Evolutionary conservation across 164 flowering plant species (phyloP), one percentile per base, ranked within the genome.

Genomic region (Vitis rupestris): DNA sequence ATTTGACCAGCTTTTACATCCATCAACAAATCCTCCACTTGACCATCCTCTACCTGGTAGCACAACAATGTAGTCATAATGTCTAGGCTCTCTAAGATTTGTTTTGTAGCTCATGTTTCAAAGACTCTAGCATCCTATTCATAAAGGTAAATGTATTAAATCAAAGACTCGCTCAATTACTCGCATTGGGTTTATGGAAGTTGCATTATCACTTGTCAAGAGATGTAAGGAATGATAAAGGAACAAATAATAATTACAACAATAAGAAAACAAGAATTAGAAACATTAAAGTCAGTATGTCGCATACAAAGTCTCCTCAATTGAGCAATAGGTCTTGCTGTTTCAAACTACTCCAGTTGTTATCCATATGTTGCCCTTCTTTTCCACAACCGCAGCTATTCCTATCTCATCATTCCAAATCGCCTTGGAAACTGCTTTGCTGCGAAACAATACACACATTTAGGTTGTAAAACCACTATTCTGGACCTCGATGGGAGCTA

Each of bases 291-390:
- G 4, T 1, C 10, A n/a, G 9, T 3, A 50, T 15, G 15, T 19
- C 52, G 88, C 94, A 4, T 83, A 90, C 97, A 92, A 51, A 69
- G 82, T 77, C 76, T 92, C 97, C 78, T 90, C 99, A 67, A 90
- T 79, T 1, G 78, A 79, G 80, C 84, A 87, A 76, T 81, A 88
- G 15, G 81, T 69, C 78, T 87, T 87, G 66, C 92, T 82, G 11
- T 64, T 48, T 9, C 98, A 89, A 72, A 81, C 71, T 19, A 94
- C 79, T 72, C 98, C 99, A 4, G 87, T 91, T 15, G 87, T 84
- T 3, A 65, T 84, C 95, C 92, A 90, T 80, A 88, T 50, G 59
- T 65, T 60, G 9, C 99, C 98, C 71, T 82, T 90, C 65, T 68
- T 82, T 73, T 83, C 86, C 44, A 85, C 37, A 61, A 94, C 86